phyloP scores from a whole-genome alignment of 225 moss, liverwort and hornwort genomes.

The Physcomitrium patens region DNA sequence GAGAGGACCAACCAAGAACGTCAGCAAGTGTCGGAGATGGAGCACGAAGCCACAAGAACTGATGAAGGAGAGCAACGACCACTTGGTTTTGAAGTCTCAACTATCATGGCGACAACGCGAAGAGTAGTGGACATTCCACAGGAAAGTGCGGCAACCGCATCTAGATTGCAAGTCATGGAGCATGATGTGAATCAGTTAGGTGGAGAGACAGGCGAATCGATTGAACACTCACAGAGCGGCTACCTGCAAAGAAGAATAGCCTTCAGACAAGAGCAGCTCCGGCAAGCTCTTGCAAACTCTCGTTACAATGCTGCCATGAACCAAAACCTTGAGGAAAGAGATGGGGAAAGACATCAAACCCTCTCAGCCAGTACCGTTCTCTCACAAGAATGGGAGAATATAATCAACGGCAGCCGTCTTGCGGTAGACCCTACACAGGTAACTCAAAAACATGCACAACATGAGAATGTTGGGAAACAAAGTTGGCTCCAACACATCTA shows the following conservation, averaged over 20 bases:
- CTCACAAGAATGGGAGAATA: conserved; percentile 88
- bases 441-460: background rate
- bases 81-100: conserved; percentile 33
- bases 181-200: conserved; percentile 32
- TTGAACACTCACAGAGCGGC: conserved; percentile 41
- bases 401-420: conserved; percentile 64
- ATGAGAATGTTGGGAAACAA: no score
- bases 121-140: conserved; percentile 22
- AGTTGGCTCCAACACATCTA: no score
- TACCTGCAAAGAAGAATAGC: conserved; percentile 52
- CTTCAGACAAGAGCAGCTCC: conserved; percentile 70
- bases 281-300: conserved; percentile 69
- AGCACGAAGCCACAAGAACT: conserved; percentile 42
- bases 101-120: conserved; percentile 5
- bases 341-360: conserved; percentile 68
- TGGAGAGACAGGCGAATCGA: conserved; percentile 40
- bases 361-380: conserved; percentile 64
- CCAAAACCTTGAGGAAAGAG: conserved; percentile 47
- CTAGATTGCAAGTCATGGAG: conserved; percentile 37
- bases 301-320: conserved; percentile 44
- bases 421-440: conserved; percentile 75
- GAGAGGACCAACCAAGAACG: conserved; percentile 42
- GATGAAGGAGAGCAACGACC: conserved; percentile 44
- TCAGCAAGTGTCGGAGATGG: conserved; percentile 36
- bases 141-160: conserved; percentile 28